Percentiles rank a stretch among this genome's conserved stretches.
phyloP scores from a whole-genome alignment of 768 basidiomycete genomes.

The Psilocybe cyanescens region DNA sequence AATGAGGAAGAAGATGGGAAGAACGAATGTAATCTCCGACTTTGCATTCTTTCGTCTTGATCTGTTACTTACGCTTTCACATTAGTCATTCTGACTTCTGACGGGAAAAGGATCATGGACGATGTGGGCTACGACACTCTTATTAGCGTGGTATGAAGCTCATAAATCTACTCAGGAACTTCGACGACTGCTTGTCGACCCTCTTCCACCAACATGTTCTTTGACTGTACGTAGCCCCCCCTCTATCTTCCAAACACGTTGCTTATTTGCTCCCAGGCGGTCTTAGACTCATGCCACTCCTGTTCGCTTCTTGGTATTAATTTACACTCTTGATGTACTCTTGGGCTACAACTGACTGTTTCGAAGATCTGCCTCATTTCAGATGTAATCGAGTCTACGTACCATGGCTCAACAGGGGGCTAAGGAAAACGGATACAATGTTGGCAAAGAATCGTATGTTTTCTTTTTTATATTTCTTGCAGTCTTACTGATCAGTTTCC shows the following conservation, averaged over 20 bases:
- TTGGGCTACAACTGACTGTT: background rate
- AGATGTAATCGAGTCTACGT: slow-evolving; percentile 48
- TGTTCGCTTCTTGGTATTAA: slow-evolving; percentile 40
- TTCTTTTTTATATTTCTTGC: background rate
- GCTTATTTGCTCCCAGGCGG: slow-evolving; percentile 18
- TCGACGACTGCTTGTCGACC: slow-evolving; percentile 34
- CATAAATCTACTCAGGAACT: slow-evolving; percentile 31
- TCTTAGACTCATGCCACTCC: slow-evolving; percentile 45
- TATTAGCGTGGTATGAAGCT: background rate
- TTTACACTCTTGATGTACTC: background rate
- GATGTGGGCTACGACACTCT: slow-evolving; percentile 28
- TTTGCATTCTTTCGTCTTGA: background rate
- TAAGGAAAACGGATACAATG: slow-evolving; percentile 34
- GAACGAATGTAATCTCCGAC: slow-evolving; percentile 50
- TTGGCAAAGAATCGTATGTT: slow-evolving; percentile 35
- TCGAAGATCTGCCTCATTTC: slow-evolving; percentile 42
- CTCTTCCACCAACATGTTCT: slow-evolving; percentile 36
- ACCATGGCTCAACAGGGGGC: slow-evolving; percentile 49
- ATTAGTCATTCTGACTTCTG: slow-evolving; percentile 40
- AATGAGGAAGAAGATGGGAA: slow-evolving; percentile 48
- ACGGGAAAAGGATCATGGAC: slow-evolving; percentile 39
- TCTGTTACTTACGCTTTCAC: background rate
- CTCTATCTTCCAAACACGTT: slow-evolving; percentile 2
- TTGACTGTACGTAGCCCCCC: slow-evolving; percentile 32
- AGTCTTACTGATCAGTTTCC: background rate